These are phyloP conservation scores for Colletotrichum zoysiae DNA, from an alignment of 2,329 filamentous ascomycete species.

Conservation along the genomic window DNA sequence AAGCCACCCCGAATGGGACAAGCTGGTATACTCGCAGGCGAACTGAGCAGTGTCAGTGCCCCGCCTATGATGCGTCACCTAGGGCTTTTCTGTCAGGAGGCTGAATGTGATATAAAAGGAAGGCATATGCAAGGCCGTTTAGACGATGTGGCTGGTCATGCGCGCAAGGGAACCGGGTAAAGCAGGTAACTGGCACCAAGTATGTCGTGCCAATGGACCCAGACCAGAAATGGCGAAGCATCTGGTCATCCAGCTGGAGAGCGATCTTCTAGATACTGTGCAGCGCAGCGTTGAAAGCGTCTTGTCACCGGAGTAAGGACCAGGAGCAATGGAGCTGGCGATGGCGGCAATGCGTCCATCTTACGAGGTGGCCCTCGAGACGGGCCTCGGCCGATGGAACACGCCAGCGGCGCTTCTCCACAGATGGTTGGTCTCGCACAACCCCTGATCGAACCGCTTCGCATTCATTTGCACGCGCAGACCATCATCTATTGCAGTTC, in stretches of 20 bases:
- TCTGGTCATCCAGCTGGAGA: neutral
- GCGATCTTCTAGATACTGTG: no score
- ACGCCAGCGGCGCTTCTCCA: neutral
- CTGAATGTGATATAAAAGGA: neutral
- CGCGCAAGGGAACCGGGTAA: neutral
- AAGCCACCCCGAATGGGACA: neutral
- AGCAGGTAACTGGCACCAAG: no score
- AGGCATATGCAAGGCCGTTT: no score
- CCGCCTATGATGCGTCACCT: no score
- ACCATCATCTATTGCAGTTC: neutral
- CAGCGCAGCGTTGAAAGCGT: neutral
- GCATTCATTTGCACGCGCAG: neutral
- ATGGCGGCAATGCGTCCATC: neutral
- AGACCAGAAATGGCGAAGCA: neutral
- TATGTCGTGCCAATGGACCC: neutral
- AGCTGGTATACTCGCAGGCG: neutral
- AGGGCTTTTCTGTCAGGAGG: no score
- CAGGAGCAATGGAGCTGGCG: no score
- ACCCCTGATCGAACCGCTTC: neutral
- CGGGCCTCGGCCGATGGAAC: neutral
- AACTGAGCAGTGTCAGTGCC: neutral
- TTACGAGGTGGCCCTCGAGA: neutral
- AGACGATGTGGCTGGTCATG: neutral
- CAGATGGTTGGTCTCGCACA: neutral
- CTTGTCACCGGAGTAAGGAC: neutral